Evolutionary conservation across 192 early-diverging fungal genomes (phyloP), one percentile per base, ranked within the genome.

Genomic region (Coemansia sp.): DNA sequence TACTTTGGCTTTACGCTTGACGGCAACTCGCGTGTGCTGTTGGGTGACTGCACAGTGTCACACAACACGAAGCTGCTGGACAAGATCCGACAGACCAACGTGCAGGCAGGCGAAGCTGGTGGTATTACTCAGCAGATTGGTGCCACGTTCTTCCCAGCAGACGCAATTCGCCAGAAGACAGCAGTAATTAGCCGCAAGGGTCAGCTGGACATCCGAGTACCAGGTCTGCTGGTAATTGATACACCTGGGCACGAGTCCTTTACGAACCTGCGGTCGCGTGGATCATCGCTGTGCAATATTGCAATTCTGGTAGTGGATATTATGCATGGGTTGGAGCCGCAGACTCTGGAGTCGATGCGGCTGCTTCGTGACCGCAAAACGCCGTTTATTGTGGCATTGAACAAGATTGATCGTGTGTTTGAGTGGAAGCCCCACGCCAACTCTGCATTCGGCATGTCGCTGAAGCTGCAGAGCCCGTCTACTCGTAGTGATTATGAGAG

Each of bases 41-140:
- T 83, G 18, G 61, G 64, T 37, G 79, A 81, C 66, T 66, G 65
- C 45, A 81, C 79, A 0, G 70, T 82, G 28, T 71, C 72, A 53
- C 81, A 83, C 60, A 91, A 93, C 71, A 99, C 97, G 28, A 98
- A 97, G 80, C 75, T 99, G 21, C 82, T 99, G 38, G 97, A 99
- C 81, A 97, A 96, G 85, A 94, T 99, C 77, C 86, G 97, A 44
- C 94, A 98, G 72, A 99, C 97, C 23, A 96, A 96, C 80, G 97
- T 99, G 14, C 96, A 98, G 79, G 97, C 90, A 55, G 94, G 94
- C 53, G 97, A 99, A 85, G 97, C 97, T 31, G 97, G 97, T 64
- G 97, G 97, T 76, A 99, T 99, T 70, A 99, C 97, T 10, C 97
- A 99, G 76, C 97, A 99, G 68, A 99, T 99, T 57, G 97, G 97